phyloP scores from a whole-genome alignment of 768 basidiomycete genomes.

The Boletus reticuloceps region DNA sequence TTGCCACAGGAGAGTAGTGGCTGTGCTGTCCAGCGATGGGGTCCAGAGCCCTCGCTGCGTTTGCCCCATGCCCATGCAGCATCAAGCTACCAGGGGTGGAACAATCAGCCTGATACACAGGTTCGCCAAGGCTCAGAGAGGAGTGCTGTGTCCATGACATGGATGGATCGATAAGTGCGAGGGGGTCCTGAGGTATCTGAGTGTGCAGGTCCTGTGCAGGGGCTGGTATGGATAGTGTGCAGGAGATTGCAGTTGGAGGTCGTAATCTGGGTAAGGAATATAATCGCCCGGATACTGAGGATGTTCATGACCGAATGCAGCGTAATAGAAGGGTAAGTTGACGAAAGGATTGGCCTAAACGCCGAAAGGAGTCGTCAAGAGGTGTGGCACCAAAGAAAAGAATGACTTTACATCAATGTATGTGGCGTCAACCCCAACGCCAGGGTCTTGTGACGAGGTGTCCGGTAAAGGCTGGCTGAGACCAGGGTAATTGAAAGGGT shows the following conservation, averaged over 20 bases:
- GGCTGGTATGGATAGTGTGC: neutral
- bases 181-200: neutral
- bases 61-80: neutral
- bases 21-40: conserved; percentile 8
- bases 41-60: conserved; percentile 6
- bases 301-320: neutral
- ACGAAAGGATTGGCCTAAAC: conserved; percentile 1
- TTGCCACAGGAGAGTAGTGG: conserved; percentile 20
- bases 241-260: neutral
- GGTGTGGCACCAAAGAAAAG: neutral
- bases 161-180: neutral
- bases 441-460: neutral
- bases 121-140: neutral
- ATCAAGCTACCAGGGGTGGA: neutral
- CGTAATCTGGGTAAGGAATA: neutral
- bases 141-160: neutral
- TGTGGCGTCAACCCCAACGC: neutral
- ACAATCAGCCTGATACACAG: neutral
- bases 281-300: neutral
- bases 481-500: neutral
- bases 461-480: neutral
- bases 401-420: conserved; percentile 4
- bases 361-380: neutral
- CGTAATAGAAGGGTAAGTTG: neutral
- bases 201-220: neutral